These are phyloP conservation scores for Penstemon barbatus DNA, from an alignment of 257 asterid species.

Conservation along the genomic window DNA sequence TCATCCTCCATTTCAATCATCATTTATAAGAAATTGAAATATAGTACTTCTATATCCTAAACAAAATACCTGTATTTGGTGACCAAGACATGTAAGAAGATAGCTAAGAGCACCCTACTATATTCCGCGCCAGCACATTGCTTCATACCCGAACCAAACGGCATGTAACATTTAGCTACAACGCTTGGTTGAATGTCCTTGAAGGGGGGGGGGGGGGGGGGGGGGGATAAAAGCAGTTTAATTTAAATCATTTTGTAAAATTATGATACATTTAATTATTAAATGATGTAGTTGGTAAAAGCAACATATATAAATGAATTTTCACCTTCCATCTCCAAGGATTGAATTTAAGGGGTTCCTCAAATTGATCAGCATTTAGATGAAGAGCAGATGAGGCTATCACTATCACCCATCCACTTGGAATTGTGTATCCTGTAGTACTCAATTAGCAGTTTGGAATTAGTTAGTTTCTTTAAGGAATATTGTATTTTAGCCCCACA, in stretches of 20 bases:
- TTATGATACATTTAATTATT: too few relatives aligned
- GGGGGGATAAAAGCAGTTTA: not conserved
- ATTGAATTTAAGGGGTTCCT: conserved; percentile 73
- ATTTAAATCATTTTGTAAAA: too few relatives aligned
- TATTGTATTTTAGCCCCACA: too few relatives aligned
- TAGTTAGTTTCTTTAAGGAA: too few relatives aligned
- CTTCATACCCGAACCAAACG: conserved; percentile 87
- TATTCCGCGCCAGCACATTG: conserved; percentile 93
- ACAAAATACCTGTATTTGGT: conserved; percentile 58
- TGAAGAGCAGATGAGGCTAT: conserved; percentile 75
- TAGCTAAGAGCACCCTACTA: conserved; percentile 65
- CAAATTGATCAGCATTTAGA: conserved; percentile 46
- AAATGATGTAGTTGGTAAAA: too few relatives aligned
- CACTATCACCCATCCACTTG: conserved; percentile 78
- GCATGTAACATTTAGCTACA: conserved; percentile 64
- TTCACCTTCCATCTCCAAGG: conserved; percentile 78
- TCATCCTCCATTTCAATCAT: not conserved
- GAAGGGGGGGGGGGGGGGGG: too few relatives aligned
- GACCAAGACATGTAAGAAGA: conserved; percentile 72
- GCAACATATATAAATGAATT: not conserved
- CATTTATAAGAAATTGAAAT: not conserved
- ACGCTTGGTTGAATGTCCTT: conserved; percentile 45
- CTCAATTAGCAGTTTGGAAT: not conserved
- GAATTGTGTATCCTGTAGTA: conserved; percentile 67
- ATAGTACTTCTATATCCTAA: not conserved